A percentile compares a stretch with the other conserved stretches of the same genome.
Conservation (phyloP, 2,329 filamentous ascomycete species). For the Tolypocladium tropicale region DNA sequence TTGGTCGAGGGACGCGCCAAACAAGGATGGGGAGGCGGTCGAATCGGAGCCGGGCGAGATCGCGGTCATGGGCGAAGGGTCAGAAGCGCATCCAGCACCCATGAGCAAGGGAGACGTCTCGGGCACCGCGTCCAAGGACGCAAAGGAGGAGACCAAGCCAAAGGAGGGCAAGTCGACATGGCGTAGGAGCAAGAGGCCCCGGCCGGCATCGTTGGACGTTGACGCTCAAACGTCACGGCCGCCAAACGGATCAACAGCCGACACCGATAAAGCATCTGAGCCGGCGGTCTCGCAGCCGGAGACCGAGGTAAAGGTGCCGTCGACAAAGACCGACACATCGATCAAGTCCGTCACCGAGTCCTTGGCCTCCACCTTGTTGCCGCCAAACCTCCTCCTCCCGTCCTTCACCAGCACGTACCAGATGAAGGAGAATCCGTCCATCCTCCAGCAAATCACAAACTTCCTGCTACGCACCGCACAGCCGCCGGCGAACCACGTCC, state of each 20-base stretch:
- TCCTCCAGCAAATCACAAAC: slow-evolving; percentile 55
- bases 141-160: slow-evolving; percentile 13
- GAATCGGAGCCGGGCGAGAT: slow-evolving; percentile 37
- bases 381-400: slow-evolving; percentile 58
- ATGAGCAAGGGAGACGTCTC: slow-evolving; percentile 34
- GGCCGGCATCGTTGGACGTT: slow-evolving; percentile 37
- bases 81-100: slow-evolving; percentile 42
- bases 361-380: slow-evolving; percentile 30
- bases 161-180: slow-evolving; percentile 26
- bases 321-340: slow-evolving; percentile 8
- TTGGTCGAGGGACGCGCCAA: slow-evolving; percentile 55
- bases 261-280: slow-evolving; percentile 1
- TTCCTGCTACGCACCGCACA: slow-evolving; percentile 47
- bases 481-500: slow-evolving; percentile 57
- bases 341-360: slow-evolving; percentile 27
- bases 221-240: slow-evolving; percentile 25
- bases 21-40: slow-evolving; percentile 18
- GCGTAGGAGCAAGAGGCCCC: slow-evolving; percentile 33
- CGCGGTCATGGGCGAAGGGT: slow-evolving; percentile 46
- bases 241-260: slow-evolving; percentile 1
- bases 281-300: slow-evolving; percentile 1
- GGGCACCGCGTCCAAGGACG: slow-evolving; percentile 22
- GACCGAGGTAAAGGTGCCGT: slow-evolving; percentile 8
- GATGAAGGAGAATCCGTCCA: slow-evolving; percentile 56
- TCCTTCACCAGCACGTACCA: slow-evolving; percentile 60